Conservation (phyloP, 768 basidiomycete genomes). For the Amanita molliuscula region DNA sequence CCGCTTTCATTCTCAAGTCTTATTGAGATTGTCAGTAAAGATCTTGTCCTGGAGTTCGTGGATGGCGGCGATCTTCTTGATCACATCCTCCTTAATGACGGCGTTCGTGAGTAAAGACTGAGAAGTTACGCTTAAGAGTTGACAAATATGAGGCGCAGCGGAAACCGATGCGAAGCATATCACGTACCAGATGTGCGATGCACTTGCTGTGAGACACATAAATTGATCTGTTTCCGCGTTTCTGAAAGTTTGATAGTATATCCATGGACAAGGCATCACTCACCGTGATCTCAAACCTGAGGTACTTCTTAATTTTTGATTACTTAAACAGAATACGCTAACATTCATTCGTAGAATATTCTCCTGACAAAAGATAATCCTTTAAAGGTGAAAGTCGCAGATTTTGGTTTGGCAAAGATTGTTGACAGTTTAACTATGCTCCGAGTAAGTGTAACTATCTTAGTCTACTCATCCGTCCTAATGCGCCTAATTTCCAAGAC, state of each 20-base stretch:
- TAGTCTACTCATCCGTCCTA: not conserved
- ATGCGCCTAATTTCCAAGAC: slow-evolving; percentile 36
- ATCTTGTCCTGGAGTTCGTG: slow-evolving; percentile 76
- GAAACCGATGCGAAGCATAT: slow-evolving; percentile 57
- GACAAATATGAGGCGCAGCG: slow-evolving; percentile 16
- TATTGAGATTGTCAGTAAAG: slow-evolving; percentile 23
- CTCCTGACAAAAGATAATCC: slow-evolving; percentile 65
- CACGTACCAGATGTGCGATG: slow-evolving; percentile 77
- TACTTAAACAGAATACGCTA: not conserved
- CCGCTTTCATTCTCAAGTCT: slow-evolving; percentile 8
- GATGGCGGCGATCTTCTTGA: slow-evolving; percentile 87
- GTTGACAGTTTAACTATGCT: slow-evolving; percentile 72
- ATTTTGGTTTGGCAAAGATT: slow-evolving; percentile 95
- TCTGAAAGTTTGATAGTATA: slow-evolving; percentile 31
- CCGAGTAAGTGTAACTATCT: slow-evolving; percentile 33
- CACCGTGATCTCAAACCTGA: slow-evolving; percentile 95
- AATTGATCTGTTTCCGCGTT: not conserved
- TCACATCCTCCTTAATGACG: slow-evolving; percentile 51
- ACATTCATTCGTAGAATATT: slow-evolving; percentile 48
- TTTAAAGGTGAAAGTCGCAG: slow-evolving; percentile 80
- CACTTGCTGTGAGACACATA: slow-evolving; percentile 44
- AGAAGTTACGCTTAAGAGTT: slow-evolving; percentile 1
- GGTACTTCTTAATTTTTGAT: slow-evolving; percentile 21
- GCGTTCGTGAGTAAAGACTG: slow-evolving; percentile 40
- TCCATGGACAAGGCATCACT: slow-evolving; percentile 67